Conservation (phyloP, 2,329 filamentous ascomycete genomes). For the Calcarisporium arbuscula region DNA sequence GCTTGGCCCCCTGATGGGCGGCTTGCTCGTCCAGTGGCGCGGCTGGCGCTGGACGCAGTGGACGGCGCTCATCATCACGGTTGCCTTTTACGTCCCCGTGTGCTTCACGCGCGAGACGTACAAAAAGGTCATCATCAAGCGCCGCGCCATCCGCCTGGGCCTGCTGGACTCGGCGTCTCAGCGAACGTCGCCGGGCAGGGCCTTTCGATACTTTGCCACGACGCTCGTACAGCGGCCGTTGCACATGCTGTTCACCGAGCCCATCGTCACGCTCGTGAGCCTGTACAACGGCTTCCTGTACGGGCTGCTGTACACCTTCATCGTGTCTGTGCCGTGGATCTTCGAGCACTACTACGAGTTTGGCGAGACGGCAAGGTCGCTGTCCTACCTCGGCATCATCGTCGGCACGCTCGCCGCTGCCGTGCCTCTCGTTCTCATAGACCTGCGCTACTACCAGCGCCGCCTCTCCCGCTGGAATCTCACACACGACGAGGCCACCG, state of each 20-base stretch:
- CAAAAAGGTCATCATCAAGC: slow-evolving; percentile 48
- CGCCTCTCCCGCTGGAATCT: slow-evolving; percentile 40
- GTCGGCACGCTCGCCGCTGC: slow-evolving; percentile 56
- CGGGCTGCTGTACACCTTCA: slow-evolving; percentile 53
- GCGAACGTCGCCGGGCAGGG: slow-evolving; percentile 16
- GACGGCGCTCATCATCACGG: slow-evolving; percentile 29
- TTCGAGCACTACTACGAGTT: slow-evolving; percentile 56
- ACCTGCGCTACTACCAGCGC: slow-evolving; percentile 49
- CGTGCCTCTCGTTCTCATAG: slow-evolving; percentile 33
- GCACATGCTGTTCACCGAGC: slow-evolving; percentile 63
- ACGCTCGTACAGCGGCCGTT: slow-evolving; percentile 56
- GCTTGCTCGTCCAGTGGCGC: slow-evolving; percentile 56
- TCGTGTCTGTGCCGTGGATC: slow-evolving; percentile 59
- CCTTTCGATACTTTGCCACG: slow-evolving; percentile 24
- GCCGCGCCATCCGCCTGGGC: slow-evolving; percentile 32
- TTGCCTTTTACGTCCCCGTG: slow-evolving; percentile 50
- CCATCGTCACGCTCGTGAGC: slow-evolving; percentile 59
- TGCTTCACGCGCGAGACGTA: slow-evolving; percentile 57
- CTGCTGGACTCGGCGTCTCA: slow-evolving; percentile 19
- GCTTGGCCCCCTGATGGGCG: slow-evolving; percentile 58
- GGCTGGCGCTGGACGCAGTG: slow-evolving; percentile 58
- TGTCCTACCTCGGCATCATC: slow-evolving; percentile 63
- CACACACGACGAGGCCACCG: slow-evolving; percentile 33
- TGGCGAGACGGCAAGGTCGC: slow-evolving; percentile 51
- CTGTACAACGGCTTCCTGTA: slow-evolving; percentile 61